Base-by-base conservation (phyloP, 768 basidiomycete genomes). In the Amanita rimosa region DNA sequence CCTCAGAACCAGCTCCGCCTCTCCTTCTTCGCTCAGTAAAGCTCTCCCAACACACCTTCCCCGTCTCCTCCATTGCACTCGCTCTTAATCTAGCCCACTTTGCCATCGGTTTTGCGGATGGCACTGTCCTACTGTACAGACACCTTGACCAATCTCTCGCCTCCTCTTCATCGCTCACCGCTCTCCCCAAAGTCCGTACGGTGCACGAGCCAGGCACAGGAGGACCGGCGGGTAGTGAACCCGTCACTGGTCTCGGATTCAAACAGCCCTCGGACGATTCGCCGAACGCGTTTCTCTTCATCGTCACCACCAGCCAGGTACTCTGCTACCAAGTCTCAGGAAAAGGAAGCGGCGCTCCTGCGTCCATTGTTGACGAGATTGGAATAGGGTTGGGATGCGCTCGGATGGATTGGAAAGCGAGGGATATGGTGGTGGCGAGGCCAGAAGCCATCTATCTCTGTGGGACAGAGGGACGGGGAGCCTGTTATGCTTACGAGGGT, bases 391-490 rank as follows among this genome's bases (percentile, higher is more conserved):
- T 98, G 13, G 85, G 91, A 0, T 98, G 95, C 59, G 85, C 85
- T 1, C 76, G 76, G 29, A 83, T 92, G 75, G 82, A 93, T 57
- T 77, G 79, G 74, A 70, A 72, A 31, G 69, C 70, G n/a, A 70
- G 68, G 37, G 81, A 86, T 58, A 81, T 97, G 56, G 78, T 92
- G 10, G 75, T 98, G 1, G 95, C 92, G 0, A 67, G 87, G 50
- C 88, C 96, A 40, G 96, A 98, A 57, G 94, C 92, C 3, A 82
- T 97, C 19, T 94, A 94, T 57, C 70, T 86, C 6, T 92, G 88
- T 57, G 81, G 83, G 0, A 74, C 77, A 0, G 88, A 93, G 14
- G 90, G 87, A 3, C 69, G 92, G 51, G 85, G 88, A 3, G 75
- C 84, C 0, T 91, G 87, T 47, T 91, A 82, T 60, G 93, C 93